A percentile compares a stretch with the other conserved stretches of the same genome.
phyloP scores from a whole-genome alignment of 805 yeast genomes.

The Peterozyma xylosa region DNA sequence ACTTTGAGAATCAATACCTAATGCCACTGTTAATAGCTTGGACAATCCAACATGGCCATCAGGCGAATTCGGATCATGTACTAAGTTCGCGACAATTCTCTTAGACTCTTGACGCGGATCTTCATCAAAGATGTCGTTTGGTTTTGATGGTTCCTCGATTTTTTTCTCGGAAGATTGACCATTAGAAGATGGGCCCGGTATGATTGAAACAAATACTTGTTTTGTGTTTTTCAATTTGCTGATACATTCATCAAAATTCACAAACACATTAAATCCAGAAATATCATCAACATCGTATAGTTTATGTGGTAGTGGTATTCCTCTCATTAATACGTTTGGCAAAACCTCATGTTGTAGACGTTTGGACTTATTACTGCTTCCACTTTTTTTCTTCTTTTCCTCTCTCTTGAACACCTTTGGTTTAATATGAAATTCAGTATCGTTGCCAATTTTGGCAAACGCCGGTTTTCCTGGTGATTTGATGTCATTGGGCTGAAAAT shows the following conservation, averaged over 20 bases:
- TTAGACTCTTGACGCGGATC: slow-evolving; percentile 24
- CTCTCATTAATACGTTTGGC: slow-evolving; percentile 37
- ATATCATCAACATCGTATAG: slow-evolving; percentile 18
- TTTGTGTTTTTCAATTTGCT: slow-evolving; percentile 27
- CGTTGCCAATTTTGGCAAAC: slow-evolving; percentile 34
- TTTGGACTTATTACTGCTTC: slow-evolving; percentile 12
- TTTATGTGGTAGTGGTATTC: slow-evolving; percentile 48
- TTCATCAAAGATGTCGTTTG: slow-evolving; percentile 8
- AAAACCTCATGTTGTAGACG: slow-evolving; percentile 5
- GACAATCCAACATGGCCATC: slow-evolving; percentile 44
- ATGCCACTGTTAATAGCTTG: slow-evolving; percentile 41
- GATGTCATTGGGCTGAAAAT: slow-evolving; percentile 24
- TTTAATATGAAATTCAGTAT: slow-evolving; percentile 43
- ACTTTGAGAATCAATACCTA: slow-evolving; percentile 36
- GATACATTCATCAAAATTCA: slow-evolving; percentile 30
- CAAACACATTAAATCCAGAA: slow-evolving; percentile 34
- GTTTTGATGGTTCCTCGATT: slow-evolving; percentile 9
- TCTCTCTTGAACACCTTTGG: slow-evolving; percentile 40
- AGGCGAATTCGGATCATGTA: slow-evolving; percentile 27
- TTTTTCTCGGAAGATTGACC: slow-evolving; percentile 15
- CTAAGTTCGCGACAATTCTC: slow-evolving; percentile 44
- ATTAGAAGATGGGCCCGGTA: slow-evolving; percentile 39
- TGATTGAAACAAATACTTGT: slow-evolving; percentile 42
- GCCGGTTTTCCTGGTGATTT: slow-evolving; percentile 13
- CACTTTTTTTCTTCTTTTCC: slow-evolving; percentile 10